Conservation (phyloP, 2,329 filamentous ascomycete species). For the Penicillium sp. region DNA sequence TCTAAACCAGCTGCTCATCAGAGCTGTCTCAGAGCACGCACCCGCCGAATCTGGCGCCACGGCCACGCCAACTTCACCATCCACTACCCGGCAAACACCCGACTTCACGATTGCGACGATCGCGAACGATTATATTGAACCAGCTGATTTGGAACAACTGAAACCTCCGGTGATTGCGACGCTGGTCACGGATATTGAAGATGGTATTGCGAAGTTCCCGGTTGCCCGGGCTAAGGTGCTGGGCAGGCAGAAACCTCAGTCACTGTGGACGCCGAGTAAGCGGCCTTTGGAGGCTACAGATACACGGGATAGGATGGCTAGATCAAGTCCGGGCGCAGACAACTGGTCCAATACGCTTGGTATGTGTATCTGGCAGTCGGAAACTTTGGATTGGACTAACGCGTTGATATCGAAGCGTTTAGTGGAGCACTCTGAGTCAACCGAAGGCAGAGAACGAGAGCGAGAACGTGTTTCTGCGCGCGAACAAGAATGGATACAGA, state of each 20-base stretch:
- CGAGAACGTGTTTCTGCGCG: constrained; percentile 29
- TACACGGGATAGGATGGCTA: constrained; percentile 22
- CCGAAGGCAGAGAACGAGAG: constrained; percentile 35
- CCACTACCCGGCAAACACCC: constrained; percentile 9
- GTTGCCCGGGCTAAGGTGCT: constrained; percentile 42
- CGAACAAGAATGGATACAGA: constrained; percentile 27
- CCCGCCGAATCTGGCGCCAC: constrained; percentile 17
- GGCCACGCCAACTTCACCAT: constrained; percentile 12
- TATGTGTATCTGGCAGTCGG: constrained; percentile 24
- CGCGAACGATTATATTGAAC: constrained; percentile 1
- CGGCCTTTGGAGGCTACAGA: constrained; percentile 17
- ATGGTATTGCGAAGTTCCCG: constrained; percentile 41
- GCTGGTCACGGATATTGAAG: constrained; percentile 43
- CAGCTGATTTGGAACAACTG: constrained; percentile 17
- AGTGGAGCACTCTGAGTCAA: constrained; percentile 55
- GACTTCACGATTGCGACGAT: constrained; percentile 12
- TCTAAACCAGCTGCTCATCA: constrained; percentile 52
- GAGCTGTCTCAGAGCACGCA: constrained; percentile 40
- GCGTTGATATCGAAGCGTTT: constrained; percentile 58
- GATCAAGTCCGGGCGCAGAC: constrained; percentile 25
- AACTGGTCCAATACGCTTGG: constrained; percentile 31
- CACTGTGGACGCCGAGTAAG: constrained; percentile 24
- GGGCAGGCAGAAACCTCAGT: constrained; percentile 39
- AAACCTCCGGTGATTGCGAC: constrained; percentile 16
- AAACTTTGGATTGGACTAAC: constrained; percentile 53